These are phyloP conservation scores for Coemansia guatemalensis DNA, from an alignment of 192 early-diverging fungal species.

Conservation along the genomic window DNA sequence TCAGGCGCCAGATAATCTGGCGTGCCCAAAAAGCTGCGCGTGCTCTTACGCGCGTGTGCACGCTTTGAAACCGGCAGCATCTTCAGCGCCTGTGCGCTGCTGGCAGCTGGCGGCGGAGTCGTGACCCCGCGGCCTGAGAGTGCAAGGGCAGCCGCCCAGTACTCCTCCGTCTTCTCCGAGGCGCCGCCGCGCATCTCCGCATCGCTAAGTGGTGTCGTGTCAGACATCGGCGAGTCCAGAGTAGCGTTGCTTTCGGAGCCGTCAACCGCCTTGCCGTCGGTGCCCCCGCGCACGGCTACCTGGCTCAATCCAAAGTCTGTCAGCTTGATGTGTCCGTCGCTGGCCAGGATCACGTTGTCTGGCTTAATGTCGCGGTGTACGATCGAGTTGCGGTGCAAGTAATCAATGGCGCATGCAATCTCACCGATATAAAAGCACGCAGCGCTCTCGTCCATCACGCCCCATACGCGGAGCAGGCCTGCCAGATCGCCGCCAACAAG, in stretches of 20 bases:
- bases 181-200: conserved; percentile 18
- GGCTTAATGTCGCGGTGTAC: conserved; percentile 83
- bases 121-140: conserved; percentile 19
- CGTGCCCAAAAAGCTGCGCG: conserved; percentile 67
- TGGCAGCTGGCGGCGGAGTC: conserved; percentile 15
- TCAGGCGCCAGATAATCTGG: conserved; percentile 97
- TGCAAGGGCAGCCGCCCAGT: conserved; percentile 31
- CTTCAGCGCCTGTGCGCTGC: conserved; percentile 24
- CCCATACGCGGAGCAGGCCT: conserved; percentile 70
- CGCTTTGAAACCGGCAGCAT: conserved; percentile 49
- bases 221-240: conserved; percentile 20
- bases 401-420: conserved; percentile 85
- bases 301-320: conserved; percentile 95
- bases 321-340: conserved; percentile 89
- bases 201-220: conserved; percentile 22
- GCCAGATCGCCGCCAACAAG: conserved; percentile 86
- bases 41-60: conserved; percentile 50
- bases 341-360: conserved; percentile 82
- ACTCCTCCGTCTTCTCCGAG: conserved; percentile 37
- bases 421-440: conserved; percentile 90
- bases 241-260: conserved; percentile 19
- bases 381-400: conserved; percentile 88
- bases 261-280: conserved; percentile 27
- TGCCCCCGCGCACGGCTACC: conserved; percentile 59
- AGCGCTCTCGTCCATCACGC: conserved; percentile 76